These are phyloP conservation scores for Sistotremastrum niveocremeum DNA, from an alignment of 768 basidiomycete species.

Conservation along the genomic window DNA sequence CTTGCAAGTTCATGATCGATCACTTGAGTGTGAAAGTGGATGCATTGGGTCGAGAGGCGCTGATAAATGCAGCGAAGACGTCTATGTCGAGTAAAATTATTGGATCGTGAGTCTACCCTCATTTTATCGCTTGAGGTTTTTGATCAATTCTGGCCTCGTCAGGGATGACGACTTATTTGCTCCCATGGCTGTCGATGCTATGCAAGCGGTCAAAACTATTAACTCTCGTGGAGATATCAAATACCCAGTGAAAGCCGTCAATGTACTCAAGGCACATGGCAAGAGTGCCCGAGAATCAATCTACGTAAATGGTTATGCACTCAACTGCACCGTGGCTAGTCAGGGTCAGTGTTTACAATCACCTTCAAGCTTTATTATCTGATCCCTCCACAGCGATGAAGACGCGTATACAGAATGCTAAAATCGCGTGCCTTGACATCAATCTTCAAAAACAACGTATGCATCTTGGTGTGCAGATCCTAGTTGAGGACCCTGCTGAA, in stretches of 20 bases:
- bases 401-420: conserved; percentile 81
- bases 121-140: not conserved
- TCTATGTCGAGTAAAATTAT: conserved; percentile 99
- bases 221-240: conserved; percentile 92
- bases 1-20: conserved; percentile 96
- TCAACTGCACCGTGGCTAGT: conserved; percentile 97
- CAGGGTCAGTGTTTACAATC: conserved; percentile 54
- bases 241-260: conserved; percentile 98
- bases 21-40: conserved; percentile 94
- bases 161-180: conserved; percentile 98
- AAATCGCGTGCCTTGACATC: conserved; percentile 97
- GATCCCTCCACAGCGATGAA: conserved; percentile 69
- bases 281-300: conserved; percentile 89
- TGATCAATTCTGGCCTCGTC: not conserved
- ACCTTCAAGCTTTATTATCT: not conserved
- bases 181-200: conserved; percentile 97
- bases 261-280: conserved; percentile 95
- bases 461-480: conserved; percentile 95
- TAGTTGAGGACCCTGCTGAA: conserved; percentile 93
- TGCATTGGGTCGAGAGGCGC: conserved; percentile 74
- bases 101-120: conserved; percentile 54
- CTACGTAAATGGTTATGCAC: conserved; percentile 90
- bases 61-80: conserved; percentile 95
- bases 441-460: conserved; percentile 93
- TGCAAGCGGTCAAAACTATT: conserved; percentile 91